Percentiles rank a stretch among this genome's conserved stretches.
These are phyloP conservation scores for Torulaspora microellipsoides DNA, from an alignment of 805 yeast genomes.

Conservation along the genomic window DNA sequence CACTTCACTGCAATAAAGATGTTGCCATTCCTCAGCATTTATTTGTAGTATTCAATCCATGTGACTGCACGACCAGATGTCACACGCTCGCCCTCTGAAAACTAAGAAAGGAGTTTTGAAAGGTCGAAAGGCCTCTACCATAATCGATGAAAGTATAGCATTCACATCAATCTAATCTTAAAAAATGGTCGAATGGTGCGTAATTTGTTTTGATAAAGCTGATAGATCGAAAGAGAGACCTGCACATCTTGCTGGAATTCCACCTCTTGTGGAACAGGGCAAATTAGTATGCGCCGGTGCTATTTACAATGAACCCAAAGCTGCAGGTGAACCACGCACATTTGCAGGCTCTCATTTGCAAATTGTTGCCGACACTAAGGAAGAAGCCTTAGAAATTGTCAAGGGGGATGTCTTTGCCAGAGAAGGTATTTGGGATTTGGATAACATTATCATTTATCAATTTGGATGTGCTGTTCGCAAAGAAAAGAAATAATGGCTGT, in stretches of 20 bases:
- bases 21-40: too few species aligned
- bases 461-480: slow-evolving; percentile 44
- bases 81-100: neutral
- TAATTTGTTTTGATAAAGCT: slow-evolving; percentile 60
- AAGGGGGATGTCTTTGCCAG: slow-evolving; percentile 58
- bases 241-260: slow-evolving; percentile 48
- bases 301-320: slow-evolving; percentile 42
- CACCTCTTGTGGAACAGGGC: slow-evolving; percentile 40
- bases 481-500: slow-evolving; percentile 19
- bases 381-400: slow-evolving; percentile 61
- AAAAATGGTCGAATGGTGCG: slow-evolving; percentile 59
- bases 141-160: neutral
- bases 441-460: slow-evolving; percentile 56
- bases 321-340: slow-evolving; percentile 39
- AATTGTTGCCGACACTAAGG: slow-evolving; percentile 57
- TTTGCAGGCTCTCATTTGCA: slow-evolving; percentile 70
- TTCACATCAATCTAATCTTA: neutral
- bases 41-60: neutral
- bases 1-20: too few species aligned
- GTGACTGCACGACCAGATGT: neutral
- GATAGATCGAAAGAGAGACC: slow-evolving; percentile 52
- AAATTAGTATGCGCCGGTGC: slow-evolving; percentile 49
- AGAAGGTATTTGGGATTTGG: slow-evolving; percentile 73
- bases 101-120: neutral
- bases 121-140: too few species aligned